Percentiles rank a stretch among this genome's conserved stretches.
These are phyloP conservation scores for Agrocybe praecox DNA, from an alignment of 768 basidiomycete genomes.

Conservation along the genomic window DNA sequence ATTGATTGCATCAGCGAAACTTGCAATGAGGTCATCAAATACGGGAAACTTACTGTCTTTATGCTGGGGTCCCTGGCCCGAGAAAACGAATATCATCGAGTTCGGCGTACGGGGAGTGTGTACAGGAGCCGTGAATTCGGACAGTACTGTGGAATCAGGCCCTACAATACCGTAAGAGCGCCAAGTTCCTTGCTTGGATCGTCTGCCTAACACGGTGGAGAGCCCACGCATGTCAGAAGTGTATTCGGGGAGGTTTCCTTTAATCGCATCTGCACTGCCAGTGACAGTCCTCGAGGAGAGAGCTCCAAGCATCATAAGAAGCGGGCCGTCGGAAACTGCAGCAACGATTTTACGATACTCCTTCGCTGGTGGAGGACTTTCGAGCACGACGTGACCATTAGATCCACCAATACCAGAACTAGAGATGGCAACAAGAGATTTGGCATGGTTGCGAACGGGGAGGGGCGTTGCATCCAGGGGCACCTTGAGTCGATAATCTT, in stretches of 20 bases:
- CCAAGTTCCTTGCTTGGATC: conserved; percentile 34
- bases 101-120: conserved; percentile 25
- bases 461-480: conserved; percentile 31
- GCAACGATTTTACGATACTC: neutral
- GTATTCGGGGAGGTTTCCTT: conserved; percentile 4
- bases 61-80: conserved; percentile 28
- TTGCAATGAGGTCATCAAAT: neutral
- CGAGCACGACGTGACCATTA: conserved; percentile 42
- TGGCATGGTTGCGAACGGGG: conserved; percentile 17
- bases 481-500: conserved; percentile 35
- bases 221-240: conserved; percentile 8
- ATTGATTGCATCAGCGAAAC: neutral
- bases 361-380: conserved; percentile 29
- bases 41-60: conserved; percentile 25
- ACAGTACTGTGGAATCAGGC: conserved; percentile 27
- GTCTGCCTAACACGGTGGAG: conserved; percentile 26
- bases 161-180: conserved; percentile 33
- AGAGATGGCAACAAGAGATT: conserved; percentile 38
- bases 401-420: conserved; percentile 48
- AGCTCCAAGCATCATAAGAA: conserved; percentile 35
- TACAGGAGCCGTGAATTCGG: conserved; percentile 27
- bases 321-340: conserved; percentile 14
- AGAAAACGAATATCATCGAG: conserved; percentile 33
- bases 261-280: conserved; percentile 6
- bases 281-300: conserved; percentile 30